These are phyloP conservation scores for Oryza glaberrima DNA, from an alignment of 176 grass and related monocot species.

Conservation along the genomic window DNA sequence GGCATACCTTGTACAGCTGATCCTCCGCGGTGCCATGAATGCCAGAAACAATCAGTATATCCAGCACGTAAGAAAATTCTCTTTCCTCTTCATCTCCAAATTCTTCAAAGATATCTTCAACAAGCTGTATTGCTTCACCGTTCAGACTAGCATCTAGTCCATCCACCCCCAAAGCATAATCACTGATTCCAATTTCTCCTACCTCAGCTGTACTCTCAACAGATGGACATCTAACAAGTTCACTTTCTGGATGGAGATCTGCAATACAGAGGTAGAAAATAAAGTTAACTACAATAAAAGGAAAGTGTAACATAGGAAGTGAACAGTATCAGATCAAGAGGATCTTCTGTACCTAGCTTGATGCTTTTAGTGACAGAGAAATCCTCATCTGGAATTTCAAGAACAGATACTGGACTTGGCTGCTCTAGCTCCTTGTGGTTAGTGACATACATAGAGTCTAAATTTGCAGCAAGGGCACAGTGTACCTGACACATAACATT, in stretches of 20 bases:
- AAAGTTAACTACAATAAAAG: conserved; percentile 23
- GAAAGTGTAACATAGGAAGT: background rate
- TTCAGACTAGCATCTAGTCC: background rate
- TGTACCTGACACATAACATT: conserved; percentile 26
- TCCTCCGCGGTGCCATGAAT: conserved; percentile 60
- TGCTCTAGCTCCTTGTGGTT: conserved; percentile 55
- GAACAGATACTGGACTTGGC: conserved; percentile 67
- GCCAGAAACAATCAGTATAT: conserved; percentile 77
- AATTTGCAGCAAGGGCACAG: conserved; percentile 16
- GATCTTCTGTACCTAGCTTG: conserved; percentile 33
- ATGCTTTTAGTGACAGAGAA: conserved; percentile 43
- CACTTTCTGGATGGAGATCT: conserved; percentile 47
- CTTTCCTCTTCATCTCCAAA: conserved; percentile 85
- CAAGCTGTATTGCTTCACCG: conserved; percentile 41
- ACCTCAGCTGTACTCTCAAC: background rate
- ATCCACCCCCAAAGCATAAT: conserved; percentile 22
- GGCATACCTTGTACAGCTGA: conserved; percentile 56
- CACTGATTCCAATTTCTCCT: background rate
- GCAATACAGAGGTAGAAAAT: conserved; percentile 25
- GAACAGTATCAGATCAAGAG: conserved; percentile 43
- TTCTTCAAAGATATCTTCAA: conserved; percentile 59
- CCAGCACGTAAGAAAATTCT: conserved; percentile 81
- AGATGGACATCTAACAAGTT: conserved; percentile 34
- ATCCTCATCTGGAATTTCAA: conserved; percentile 52
- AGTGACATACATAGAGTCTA: conserved; percentile 23